phyloP scores from a whole-genome alignment of 352 stramenopile genomes.

The Globisporangium spiculum region DNA sequence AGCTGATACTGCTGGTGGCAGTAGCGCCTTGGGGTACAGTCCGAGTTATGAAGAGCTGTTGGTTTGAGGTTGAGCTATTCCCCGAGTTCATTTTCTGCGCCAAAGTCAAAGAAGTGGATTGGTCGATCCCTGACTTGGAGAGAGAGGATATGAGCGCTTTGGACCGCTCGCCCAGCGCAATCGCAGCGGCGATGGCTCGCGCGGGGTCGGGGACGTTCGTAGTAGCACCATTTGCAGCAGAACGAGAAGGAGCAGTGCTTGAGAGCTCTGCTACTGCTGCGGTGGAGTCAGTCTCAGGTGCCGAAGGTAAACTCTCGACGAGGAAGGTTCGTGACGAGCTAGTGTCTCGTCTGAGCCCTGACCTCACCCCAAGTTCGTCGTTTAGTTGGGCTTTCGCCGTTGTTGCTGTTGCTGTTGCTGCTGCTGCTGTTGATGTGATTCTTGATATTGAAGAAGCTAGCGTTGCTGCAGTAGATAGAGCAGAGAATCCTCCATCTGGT shows the following conservation, averaged over 20 bases:
- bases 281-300: not conserved
- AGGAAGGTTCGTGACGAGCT: not conserved
- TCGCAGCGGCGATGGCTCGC: constrained; percentile 31
- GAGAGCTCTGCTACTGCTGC: not conserved
- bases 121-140: constrained; percentile 1
- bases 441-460: not conserved
- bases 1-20: not conserved
- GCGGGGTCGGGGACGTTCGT: not conserved
- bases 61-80: not conserved
- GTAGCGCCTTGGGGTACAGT: not conserved
- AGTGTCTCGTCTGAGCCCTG: not conserved
- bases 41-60: constrained; percentile 7
- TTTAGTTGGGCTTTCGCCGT: not conserved
- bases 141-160: constrained; percentile 43
- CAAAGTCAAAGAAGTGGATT: not conserved
- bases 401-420: not conserved
- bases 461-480: not conserved
- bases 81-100: not conserved
- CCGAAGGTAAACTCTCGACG: not conserved
- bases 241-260: not conserved
- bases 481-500: not conserved
- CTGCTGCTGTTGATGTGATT: not conserved
- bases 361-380: not conserved
- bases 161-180: constrained; percentile 32
- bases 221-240: not conserved